Conservation (phyloP, 495 filamentous ascomycete species). For the Stereocaulon alpinum region DNA sequence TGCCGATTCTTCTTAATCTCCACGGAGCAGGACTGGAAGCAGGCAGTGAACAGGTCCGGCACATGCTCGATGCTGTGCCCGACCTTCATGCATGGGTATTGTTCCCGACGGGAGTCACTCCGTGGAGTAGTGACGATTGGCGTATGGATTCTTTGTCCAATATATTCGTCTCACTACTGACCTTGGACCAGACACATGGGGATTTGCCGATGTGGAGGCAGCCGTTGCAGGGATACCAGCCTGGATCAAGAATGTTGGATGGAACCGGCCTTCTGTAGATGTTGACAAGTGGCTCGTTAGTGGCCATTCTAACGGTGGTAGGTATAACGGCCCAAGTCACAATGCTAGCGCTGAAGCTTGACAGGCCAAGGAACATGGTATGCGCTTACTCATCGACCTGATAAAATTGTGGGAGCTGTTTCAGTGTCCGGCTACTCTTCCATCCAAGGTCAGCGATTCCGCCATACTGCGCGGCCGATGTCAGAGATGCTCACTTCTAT, state of each 20-base stretch:
- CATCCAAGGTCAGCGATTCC: constrained; percentile 38
- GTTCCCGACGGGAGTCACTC: constrained; percentile 49
- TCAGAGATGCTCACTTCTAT: background rate
- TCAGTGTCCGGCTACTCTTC: constrained; percentile 50
- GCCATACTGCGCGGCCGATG: background rate
- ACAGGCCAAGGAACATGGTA: constrained; percentile 49
- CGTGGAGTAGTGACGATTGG: constrained; percentile 57
- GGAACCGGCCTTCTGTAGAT: constrained; percentile 38
- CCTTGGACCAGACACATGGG: constrained; percentile 40
- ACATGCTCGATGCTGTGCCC: constrained; percentile 38
- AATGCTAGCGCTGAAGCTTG: constrained; percentile 8
- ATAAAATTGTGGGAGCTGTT: constrained; percentile 46
- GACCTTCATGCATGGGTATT: constrained; percentile 47
- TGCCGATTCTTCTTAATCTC: constrained; percentile 39
- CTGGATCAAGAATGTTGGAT: constrained; percentile 40
- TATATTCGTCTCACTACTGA: constrained; percentile 8
- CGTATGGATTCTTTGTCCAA: constrained; percentile 28
- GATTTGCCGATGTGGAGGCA: constrained; percentile 46
- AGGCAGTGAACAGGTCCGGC: constrained; percentile 34
- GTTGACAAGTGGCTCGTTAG: constrained; percentile 41
- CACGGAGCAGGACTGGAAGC: constrained; percentile 52
- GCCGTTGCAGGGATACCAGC: constrained; percentile 37
- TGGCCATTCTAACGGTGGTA: constrained; percentile 51
- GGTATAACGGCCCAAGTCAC: background rate
- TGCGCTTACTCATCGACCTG: constrained; percentile 45